Conservation (phyloP, 257 asterid genomes). For the Cinchona pubescens region DNA sequence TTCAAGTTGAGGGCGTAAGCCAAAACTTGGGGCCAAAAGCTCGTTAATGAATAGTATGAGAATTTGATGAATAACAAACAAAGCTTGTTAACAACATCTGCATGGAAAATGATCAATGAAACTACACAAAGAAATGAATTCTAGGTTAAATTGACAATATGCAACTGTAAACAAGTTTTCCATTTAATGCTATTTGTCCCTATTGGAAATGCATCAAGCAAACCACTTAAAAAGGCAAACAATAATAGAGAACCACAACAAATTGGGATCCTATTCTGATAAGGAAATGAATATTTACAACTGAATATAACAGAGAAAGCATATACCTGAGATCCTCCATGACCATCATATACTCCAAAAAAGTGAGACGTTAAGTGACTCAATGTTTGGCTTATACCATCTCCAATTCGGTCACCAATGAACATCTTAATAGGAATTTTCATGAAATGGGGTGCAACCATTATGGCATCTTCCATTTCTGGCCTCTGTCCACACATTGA, state of each 20-base stretch:
- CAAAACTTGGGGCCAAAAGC: not conserved
- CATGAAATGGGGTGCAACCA: constrained; percentile 59
- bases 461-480: constrained; percentile 80
- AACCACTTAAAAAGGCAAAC: not conserved
- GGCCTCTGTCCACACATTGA: constrained; percentile 71
- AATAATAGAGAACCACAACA: not conserved
- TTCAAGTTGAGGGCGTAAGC: too few species aligned
- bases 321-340: constrained; percentile 86
- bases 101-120: not conserved
- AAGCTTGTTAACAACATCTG: not conserved
- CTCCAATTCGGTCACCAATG: constrained; percentile 46
- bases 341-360: constrained; percentile 88
- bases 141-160: not conserved
- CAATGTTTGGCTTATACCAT: constrained; percentile 54
- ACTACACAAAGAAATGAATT: not conserved
- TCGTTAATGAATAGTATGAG: not conserved
- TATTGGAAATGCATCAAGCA: not conserved
- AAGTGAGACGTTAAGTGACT: constrained; percentile 80
- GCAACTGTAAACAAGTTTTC: not conserved
- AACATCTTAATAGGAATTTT: constrained; percentile 77
- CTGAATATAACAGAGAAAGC: constrained; percentile 4
- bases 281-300: not conserved
- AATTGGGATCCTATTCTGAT: not conserved
- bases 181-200: not conserved
- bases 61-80: not conserved